Percentiles rank a stretch among this genome's conserved stretches.
Conservation (phyloP, 371 early-diverging fungal species). For the Globomyces sp. region DNA sequence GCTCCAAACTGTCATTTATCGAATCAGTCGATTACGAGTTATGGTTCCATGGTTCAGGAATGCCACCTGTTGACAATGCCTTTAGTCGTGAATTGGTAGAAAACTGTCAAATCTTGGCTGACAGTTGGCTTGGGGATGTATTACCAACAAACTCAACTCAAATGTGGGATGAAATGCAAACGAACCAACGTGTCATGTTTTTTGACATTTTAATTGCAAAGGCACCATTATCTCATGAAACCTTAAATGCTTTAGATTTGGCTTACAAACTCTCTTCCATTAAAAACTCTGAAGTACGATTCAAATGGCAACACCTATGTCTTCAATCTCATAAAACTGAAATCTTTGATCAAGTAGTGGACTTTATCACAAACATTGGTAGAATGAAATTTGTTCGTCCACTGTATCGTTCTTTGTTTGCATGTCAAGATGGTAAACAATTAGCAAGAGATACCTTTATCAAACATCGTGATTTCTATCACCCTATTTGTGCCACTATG, state of each 20-base stretch:
- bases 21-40: slow-evolving; percentile 77
- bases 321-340: slow-evolving; percentile 73
- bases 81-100: slow-evolving; percentile 83
- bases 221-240: slow-evolving; percentile 59
- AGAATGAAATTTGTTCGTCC: slow-evolving; percentile 94
- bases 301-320: slow-evolving; percentile 84
- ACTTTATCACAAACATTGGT: slow-evolving; percentile 83
- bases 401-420: slow-evolving; percentile 57
- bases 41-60: slow-evolving; percentile 75
- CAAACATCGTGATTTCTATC: slow-evolving; percentile 79
- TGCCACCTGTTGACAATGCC: slow-evolving; percentile 84
- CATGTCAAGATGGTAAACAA: slow-evolving; percentile 55
- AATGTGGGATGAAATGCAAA: not conserved
- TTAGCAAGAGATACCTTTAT: slow-evolving; percentile 81
- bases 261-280: slow-evolving; percentile 67
- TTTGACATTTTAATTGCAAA: slow-evolving; percentile 72
- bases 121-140: slow-evolving; percentile 31
- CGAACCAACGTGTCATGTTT: slow-evolving; percentile 52
- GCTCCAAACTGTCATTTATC: slow-evolving; percentile 61
- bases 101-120: slow-evolving; percentile 79
- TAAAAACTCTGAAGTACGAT: slow-evolving; percentile 82
- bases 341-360: slow-evolving; percentile 71
- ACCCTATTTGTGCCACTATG: slow-evolving; percentile 79
- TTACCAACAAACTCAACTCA: slow-evolving; percentile 7
- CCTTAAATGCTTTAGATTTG: slow-evolving; percentile 68